Base-by-base conservation (phyloP, 108 stramenopile genomes). In the Fragilaria crotonensis region DNA sequence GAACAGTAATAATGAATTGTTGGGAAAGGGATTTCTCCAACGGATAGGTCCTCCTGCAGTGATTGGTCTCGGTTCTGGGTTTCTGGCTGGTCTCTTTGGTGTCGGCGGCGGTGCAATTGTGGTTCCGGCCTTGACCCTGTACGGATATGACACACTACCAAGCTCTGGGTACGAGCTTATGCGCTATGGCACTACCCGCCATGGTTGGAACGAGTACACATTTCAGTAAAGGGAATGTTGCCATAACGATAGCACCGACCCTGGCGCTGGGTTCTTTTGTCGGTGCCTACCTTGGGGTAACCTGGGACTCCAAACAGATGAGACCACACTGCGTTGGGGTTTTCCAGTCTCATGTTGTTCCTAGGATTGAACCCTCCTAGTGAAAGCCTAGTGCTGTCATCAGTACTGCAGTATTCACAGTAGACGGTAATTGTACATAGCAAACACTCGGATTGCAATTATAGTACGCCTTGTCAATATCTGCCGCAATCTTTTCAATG, bases 41-140 rank as follows among this genome's bases (percentile, higher is more conserved):
- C n/a, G n/a, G n/a, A n/a, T n/a, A n/a, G n/a, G n/a, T n/a, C n/a
- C n/a, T n/a, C n/a, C n/a, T n/a, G 75, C 29, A 2, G 74, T 25
- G 70, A 83, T 9, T 68, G 81, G 81, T 23, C 45, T 59, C n/a
- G 61, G 60, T 41, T 70, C 76, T 11, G 81, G 81, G 14, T 90
- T 86, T 54, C 67, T 81, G 57, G 84, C 93, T 2, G 95, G 95
- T 23, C 48, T 96, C 50, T 95, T 96, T 63, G 95, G 95, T 9
- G 92, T 96, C 23, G 95, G 95, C 5, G 95, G 95, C 2, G 95
- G 93, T 0, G 78, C 89, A 1, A 65, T 96, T 49, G 90, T 94
- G 26, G 93, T 96, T 23, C 93, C 95, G 47, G 71, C 90, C 0
- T 66, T 96, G 7, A 76, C 87, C 3, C 44, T 93, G 0, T 54